Conservation (phyloP, 805 yeast genomes). For the Isabelozyma gotoi region DNA sequence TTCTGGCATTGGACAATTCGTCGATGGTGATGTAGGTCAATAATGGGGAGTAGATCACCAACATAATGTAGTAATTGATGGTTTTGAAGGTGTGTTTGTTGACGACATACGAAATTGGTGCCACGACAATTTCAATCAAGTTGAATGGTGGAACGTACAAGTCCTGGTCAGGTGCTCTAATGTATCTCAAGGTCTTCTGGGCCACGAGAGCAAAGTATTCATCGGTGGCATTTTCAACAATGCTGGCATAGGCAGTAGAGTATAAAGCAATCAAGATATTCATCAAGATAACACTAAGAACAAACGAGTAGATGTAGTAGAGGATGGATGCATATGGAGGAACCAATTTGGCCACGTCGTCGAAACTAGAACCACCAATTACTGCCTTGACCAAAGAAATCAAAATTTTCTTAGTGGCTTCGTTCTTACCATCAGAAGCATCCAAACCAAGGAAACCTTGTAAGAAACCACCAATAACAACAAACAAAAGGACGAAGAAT, state of each 20-base stretch:
- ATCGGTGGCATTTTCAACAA: constrained; percentile 78
- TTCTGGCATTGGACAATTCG: constrained; percentile 66
- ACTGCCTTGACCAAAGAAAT: constrained; percentile 69
- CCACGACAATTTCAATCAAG: constrained; percentile 54
- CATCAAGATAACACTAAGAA: constrained; percentile 71
- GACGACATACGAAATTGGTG: constrained; percentile 34
- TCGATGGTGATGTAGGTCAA: constrained; percentile 57
- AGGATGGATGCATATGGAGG: constrained; percentile 84
- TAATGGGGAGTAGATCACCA: constrained; percentile 66
- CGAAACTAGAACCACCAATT: constrained; percentile 72
- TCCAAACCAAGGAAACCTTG: constrained; percentile 88
- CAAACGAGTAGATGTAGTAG: constrained; percentile 75
- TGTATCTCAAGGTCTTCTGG: constrained; percentile 77
- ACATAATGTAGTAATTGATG: constrained; percentile 59
- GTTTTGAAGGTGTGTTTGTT: constrained; percentile 29
- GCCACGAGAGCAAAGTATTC: constrained; percentile 85
- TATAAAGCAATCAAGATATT: constrained; percentile 83
- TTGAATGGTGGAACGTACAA: constrained; percentile 86
- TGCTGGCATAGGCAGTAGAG: constrained; percentile 79
- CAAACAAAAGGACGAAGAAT: constrained; percentile 69
- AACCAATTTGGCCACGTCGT: constrained; percentile 67
- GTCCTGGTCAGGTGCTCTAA: constrained; percentile 85
- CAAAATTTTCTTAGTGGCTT: constrained; percentile 65
- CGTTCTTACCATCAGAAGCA: constrained; percentile 81
- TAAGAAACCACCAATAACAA: constrained; percentile 75